Conservation (phyloP, 352 stramenopile species). For the Pythium folliculosum region DNA sequence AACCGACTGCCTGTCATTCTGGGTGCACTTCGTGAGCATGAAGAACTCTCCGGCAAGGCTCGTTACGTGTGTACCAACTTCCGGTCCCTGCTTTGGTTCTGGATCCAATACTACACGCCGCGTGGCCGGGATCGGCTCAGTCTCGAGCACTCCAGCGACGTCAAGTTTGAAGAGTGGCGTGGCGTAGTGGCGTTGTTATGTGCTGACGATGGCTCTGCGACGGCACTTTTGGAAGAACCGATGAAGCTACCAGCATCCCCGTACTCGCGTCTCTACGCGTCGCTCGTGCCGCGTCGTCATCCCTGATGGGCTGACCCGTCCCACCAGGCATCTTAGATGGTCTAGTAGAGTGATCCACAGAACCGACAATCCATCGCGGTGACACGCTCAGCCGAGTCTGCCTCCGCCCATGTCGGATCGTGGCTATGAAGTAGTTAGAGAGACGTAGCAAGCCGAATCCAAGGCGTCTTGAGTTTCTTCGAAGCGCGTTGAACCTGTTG, state of each 20-base stretch:
- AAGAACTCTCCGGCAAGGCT: slow-evolving; percentile 62
- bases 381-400: too few species aligned
- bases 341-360: not conserved
- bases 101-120: slow-evolving; percentile 95
- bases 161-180: slow-evolving; percentile 94
- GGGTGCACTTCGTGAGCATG: slow-evolving; percentile 61
- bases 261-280: slow-evolving; percentile 66
- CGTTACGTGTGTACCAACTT: slow-evolving; percentile 90
- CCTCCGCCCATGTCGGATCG: too few species aligned
- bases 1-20: slow-evolving; percentile 73
- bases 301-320: not conserved
- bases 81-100: slow-evolving; percentile 94
- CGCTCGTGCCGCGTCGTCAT: slow-evolving; percentile 10
- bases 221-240: slow-evolving; percentile 68
- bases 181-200: slow-evolving; percentile 90
- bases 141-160: slow-evolving; percentile 94
- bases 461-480: not conserved
- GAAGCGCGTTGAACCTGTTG: not conserved
- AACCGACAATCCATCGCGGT: not conserved
- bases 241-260: slow-evolving; percentile 58
- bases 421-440: too few species aligned
- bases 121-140: slow-evolving; percentile 91
- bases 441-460: not conserved
- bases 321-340: not conserved
- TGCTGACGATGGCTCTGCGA: slow-evolving; percentile 90